phyloP scores from a whole-genome alignment of 805 yeast genomes.

The Allodekkera sacchari region DNA sequence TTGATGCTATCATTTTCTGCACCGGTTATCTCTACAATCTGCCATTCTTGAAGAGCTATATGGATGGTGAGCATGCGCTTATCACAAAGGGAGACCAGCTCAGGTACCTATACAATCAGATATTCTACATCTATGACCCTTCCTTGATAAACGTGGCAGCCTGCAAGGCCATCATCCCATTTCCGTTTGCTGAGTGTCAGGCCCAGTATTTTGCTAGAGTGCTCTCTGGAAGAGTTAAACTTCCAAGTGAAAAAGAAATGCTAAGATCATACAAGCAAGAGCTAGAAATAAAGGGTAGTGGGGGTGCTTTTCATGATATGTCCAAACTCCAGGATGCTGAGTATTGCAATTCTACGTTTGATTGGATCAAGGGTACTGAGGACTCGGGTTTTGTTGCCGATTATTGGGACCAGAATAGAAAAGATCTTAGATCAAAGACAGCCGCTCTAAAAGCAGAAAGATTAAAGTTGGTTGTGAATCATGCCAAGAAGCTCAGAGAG shows the following conservation, averaged over 20 bases:
- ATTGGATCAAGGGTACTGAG: conserved; percentile 28
- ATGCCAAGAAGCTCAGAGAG: conserved; percentile 17
- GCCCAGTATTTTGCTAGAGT: conserved; percentile 33
- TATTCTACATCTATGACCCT: conserved; percentile 38
- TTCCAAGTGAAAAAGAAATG: conserved; percentile 33
- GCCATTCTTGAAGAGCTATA: conserved; percentile 44
- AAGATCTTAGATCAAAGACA: conserved; percentile 18
- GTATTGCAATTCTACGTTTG: conserved; percentile 40
- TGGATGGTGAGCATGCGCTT: conserved; percentile 17
- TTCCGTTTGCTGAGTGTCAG: conserved; percentile 42
- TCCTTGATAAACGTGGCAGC: conserved; percentile 34
- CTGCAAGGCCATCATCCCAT: conserved; percentile 37
- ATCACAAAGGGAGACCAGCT: conserved; percentile 28
- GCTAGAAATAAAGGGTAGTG: conserved; percentile 35
- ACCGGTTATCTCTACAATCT: conserved; percentile 66
- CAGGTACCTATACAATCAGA: conserved; percentile 33
- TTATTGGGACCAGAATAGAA: conserved; percentile 20
- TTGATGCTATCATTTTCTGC: conserved; percentile 57
- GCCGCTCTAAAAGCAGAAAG: conserved; percentile 21
- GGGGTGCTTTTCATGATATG: conserved; percentile 42
- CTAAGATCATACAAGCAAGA: conserved; percentile 23
- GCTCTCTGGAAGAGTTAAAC: conserved; percentile 30
- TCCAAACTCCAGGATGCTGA: conserved; percentile 50
- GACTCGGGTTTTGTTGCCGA: conserved; percentile 25
- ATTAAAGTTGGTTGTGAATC: conserved; percentile 18